These are phyloP conservation scores for Collybiopsis confluens DNA, from an alignment of 768 basidiomycete genomes.

Conservation along the genomic window DNA sequence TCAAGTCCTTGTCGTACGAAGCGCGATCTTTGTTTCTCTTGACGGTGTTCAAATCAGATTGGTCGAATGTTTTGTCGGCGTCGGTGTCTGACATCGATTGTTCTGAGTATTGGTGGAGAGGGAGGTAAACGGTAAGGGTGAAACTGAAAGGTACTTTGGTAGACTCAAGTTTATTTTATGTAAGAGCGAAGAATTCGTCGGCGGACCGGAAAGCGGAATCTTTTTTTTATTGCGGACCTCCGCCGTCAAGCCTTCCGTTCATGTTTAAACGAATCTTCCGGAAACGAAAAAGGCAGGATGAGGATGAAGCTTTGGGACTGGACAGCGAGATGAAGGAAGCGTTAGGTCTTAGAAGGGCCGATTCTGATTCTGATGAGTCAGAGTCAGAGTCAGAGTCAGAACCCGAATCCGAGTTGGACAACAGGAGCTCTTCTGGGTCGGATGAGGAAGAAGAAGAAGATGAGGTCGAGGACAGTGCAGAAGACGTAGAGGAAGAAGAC, in stretches of 20 bases:
- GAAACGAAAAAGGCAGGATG: slow-evolving; percentile 34
- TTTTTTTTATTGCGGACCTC: neutral
- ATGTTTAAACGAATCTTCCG: slow-evolving; percentile 54
- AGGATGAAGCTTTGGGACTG: slow-evolving; percentile 41
- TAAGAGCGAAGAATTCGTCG: neutral
- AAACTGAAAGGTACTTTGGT: too few species aligned
- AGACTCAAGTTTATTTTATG: too few species aligned
- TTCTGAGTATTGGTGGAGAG: too few species aligned
- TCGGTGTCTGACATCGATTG: too few species aligned
- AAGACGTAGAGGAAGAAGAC: neutral
- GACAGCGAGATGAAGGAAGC: slow-evolving; percentile 39
- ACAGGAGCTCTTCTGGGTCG: neutral
- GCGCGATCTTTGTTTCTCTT: too few species aligned
- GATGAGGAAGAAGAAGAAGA: neutral
- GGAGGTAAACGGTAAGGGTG: too few species aligned
- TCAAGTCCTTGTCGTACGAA: too few species aligned
- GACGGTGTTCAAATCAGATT: too few species aligned
- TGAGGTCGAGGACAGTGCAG: neutral
- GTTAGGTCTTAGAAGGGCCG: slow-evolving; percentile 41
- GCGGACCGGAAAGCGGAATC: neutral
- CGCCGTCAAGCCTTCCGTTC: neutral
- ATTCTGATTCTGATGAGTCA: slow-evolving; percentile 41
- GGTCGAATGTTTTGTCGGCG: too few species aligned
- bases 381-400: slow-evolving; percentile 16
- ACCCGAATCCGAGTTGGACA: neutral